Evolutionary conservation across 148 eudicot species (phyloP).

Genomic region (Rhododendron williamsianum): DNA sequence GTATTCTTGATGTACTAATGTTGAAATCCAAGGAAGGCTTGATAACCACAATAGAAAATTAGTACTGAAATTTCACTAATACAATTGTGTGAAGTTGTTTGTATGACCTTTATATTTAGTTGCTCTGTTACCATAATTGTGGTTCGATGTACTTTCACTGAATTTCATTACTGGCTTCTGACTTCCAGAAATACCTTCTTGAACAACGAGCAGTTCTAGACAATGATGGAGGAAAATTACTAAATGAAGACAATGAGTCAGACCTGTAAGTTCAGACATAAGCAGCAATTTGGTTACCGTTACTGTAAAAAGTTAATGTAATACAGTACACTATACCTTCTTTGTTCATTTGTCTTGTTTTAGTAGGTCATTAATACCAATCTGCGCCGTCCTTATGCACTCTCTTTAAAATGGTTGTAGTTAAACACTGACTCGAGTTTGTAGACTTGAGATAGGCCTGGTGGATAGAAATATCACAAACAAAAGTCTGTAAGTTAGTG

Average conservation of each 20-base stretch:
- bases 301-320: neutral
- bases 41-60: neutral
- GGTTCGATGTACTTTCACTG: neutral
- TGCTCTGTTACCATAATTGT: neutral
- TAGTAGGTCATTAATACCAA: neutral
- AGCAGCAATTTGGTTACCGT: neutral
- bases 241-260: conserved; percentile 90
- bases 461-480: neutral
- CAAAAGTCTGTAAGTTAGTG: neutral
- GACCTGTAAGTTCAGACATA: conserved; percentile 59
- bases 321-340: neutral
- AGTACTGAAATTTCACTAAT: neutral
- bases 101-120: neutral
- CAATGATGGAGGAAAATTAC: conserved; percentile 78
- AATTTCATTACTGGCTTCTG: conserved; percentile 9
- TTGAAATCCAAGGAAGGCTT: neutral
- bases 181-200: conserved; percentile 77
- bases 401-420: neutral
- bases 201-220: conserved; percentile 79
- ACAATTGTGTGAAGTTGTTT: neutral
- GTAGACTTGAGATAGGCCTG: neutral
- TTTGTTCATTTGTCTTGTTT: neutral
- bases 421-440: neutral
- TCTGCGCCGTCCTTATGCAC: neutral
- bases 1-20: neutral